Conservation (phyloP, 371 early-diverging fungal species). For the Nematocida major region DNA sequence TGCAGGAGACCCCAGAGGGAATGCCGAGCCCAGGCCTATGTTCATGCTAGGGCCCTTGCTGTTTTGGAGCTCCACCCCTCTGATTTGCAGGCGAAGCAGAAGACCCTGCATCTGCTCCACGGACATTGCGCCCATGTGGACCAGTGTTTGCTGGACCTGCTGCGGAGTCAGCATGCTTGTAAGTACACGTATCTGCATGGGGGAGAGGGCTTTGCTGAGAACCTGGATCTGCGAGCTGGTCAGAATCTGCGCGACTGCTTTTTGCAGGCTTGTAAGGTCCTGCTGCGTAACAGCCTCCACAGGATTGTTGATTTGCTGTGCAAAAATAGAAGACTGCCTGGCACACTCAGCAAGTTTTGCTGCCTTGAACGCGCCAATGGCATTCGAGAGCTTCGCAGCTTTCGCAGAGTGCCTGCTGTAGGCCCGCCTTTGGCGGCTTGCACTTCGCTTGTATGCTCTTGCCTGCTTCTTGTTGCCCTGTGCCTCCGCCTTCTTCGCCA, state of each 20-base stretch:
- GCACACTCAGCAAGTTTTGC: constrained; percentile 22
- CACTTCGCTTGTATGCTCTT: constrained; percentile 22
- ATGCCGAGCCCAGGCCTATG: not conserved
- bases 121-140: constrained; percentile 39
- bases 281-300: not conserved
- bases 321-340: constrained; percentile 27
- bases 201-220: constrained; percentile 29
- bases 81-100: constrained; percentile 30
- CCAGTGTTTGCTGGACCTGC: constrained; percentile 50
- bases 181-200: constrained; percentile 27
- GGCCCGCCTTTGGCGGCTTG: not conserved
- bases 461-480: constrained; percentile 16
- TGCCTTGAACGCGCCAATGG: not conserved
- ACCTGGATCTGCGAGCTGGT: constrained; percentile 48
- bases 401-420: not conserved
- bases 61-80: constrained; percentile 25
- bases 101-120: constrained; percentile 9
- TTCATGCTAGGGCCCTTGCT: too few relatives aligned
- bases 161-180: constrained; percentile 25
- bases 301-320: not conserved
- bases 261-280: not conserved
- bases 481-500: constrained; percentile 7
- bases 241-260: constrained; percentile 38
- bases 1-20: not conserved
- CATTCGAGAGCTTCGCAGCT: not conserved